These are phyloP conservation scores for Hygrocybe punicea DNA, from an alignment of 768 basidiomycete genomes.

Conservation along the genomic window DNA sequence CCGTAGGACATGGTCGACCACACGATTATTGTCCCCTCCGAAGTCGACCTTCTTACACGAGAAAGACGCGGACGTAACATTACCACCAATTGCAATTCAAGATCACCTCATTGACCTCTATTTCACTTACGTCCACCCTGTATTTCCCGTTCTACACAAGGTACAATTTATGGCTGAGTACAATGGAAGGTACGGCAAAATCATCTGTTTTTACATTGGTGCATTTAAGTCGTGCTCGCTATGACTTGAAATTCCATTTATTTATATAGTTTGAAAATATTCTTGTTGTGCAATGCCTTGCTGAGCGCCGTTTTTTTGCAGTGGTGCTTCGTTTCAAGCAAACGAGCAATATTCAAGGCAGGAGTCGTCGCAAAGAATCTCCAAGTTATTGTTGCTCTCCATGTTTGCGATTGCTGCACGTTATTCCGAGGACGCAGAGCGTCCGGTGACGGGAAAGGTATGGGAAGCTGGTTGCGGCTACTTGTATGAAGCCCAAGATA, in stretches of 20 bases:
- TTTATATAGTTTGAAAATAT: too few relatives aligned
- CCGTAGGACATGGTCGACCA: too few relatives aligned
- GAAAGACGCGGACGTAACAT: conserved; percentile 41
- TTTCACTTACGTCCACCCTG: conserved; percentile 80
- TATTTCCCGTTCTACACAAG: conserved; percentile 79
- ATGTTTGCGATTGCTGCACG: conserved; percentile 83
- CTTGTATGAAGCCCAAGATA: conserved; percentile 55
- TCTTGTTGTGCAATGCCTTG: too few relatives aligned
- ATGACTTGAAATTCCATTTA: too few relatives aligned
- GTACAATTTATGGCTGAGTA: conserved; percentile 65
- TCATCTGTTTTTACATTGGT: too few relatives aligned
- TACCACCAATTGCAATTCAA: conserved; percentile 64
- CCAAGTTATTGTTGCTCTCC: conserved; percentile 67
- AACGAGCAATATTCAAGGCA: conserved; percentile 30
- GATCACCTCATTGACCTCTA: conserved; percentile 70
- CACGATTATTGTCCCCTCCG: conserved; percentile 47
- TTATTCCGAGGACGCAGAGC: conserved; percentile 53
- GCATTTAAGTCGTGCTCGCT: too few relatives aligned
- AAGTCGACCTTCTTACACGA: conserved; percentile 54
- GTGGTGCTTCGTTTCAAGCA: too few relatives aligned
- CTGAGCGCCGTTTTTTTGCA: too few relatives aligned
- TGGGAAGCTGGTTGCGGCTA: conserved; percentile 70
- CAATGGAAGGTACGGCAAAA: conserved; percentile 42
- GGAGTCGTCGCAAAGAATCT: conserved; percentile 59
- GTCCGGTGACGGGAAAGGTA: conserved; percentile 52